phyloP scores from a whole-genome alignment of 176 grass and related monocot species.

The Rhynchospora pubera region DNA sequence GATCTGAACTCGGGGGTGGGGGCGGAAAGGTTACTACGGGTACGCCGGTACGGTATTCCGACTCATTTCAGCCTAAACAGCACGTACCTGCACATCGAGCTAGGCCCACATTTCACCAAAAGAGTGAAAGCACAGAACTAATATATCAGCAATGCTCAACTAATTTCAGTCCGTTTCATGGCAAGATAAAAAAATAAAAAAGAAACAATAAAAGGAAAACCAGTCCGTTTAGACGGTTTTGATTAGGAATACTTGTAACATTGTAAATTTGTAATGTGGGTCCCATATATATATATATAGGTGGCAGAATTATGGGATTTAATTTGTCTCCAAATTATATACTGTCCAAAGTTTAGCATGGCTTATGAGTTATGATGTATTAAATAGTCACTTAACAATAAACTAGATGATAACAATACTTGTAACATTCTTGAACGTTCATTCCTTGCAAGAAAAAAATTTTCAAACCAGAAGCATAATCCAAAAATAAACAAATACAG shows the following conservation, averaged over 20 bases:
- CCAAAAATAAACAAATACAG: slow-evolving; percentile 12
- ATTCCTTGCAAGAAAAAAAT: background rate
- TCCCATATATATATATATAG: too few relatives aligned
- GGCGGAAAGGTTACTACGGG: too few relatives aligned
- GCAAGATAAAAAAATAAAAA: background rate
- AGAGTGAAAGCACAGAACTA: too few relatives aligned
- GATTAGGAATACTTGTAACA: background rate
- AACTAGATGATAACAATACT: background rate
- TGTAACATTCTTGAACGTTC: background rate
- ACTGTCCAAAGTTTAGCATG: background rate
- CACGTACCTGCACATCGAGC: too few relatives aligned
- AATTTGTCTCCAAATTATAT: background rate
- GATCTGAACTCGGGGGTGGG: too few relatives aligned
- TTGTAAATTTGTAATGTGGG: too few relatives aligned
- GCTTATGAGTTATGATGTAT: background rate
- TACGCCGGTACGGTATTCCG: too few relatives aligned
- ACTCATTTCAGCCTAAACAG: too few relatives aligned
- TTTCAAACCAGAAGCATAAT: background rate
- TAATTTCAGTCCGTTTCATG: background rate
- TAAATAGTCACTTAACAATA: background rate
- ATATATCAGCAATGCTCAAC: background rate
- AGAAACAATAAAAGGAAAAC: background rate
- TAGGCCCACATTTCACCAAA: too few relatives aligned
- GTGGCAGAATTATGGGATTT: background rate
- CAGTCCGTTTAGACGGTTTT: background rate